A percentile compares a stretch with the other conserved stretches of the same genome.
Evolutionary conservation across 257 asterid species (phyloP).

Genomic region (Ophiorrhiza pumila): DNA sequence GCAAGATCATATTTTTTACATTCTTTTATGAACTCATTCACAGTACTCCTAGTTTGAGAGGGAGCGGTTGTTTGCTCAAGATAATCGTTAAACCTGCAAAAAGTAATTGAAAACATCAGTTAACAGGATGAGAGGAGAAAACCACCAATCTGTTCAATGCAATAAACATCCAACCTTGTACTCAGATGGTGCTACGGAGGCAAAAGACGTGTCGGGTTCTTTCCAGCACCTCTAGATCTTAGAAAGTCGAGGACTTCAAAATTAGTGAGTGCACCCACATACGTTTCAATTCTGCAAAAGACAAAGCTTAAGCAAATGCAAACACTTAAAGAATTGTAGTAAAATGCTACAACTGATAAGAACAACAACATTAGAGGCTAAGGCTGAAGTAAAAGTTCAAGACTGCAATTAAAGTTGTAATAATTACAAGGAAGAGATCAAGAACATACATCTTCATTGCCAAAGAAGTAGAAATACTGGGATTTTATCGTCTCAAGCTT

Average conservation of each 20-base stretch:
- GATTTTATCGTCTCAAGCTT: neutral
- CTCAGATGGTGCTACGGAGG: conserved; percentile 59
- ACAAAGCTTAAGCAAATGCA: neutral
- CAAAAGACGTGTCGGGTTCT: conserved; percentile 61
- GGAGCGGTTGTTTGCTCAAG: conserved; percentile 59
- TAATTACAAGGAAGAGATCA: neutral
- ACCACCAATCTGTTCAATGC: neutral
- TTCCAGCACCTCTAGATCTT: conserved; percentile 79
- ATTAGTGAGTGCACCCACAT: conserved; percentile 65
- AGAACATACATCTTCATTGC: conserved; percentile 38
- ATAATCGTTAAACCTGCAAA: conserved; percentile 69
- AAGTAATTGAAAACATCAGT: conserved; percentile 8
- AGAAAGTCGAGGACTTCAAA: conserved; percentile 74
- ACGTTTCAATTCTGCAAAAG: conserved; percentile 45
- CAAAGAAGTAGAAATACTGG: neutral
- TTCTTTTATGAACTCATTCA: conserved; percentile 38
- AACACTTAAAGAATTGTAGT: neutral
- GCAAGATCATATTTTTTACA: conserved; percentile 49
- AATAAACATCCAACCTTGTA: conserved; percentile 52
- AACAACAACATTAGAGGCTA: neutral
- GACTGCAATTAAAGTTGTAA: neutral
- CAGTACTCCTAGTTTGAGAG: conserved; percentile 52
- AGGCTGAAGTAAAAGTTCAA: neutral
- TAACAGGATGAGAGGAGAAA: neutral
- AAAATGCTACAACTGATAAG: neutral